phyloP scores from a whole-genome alignment of 1,139 yeast species.

The Yamadazyma diospyri region DNA sequence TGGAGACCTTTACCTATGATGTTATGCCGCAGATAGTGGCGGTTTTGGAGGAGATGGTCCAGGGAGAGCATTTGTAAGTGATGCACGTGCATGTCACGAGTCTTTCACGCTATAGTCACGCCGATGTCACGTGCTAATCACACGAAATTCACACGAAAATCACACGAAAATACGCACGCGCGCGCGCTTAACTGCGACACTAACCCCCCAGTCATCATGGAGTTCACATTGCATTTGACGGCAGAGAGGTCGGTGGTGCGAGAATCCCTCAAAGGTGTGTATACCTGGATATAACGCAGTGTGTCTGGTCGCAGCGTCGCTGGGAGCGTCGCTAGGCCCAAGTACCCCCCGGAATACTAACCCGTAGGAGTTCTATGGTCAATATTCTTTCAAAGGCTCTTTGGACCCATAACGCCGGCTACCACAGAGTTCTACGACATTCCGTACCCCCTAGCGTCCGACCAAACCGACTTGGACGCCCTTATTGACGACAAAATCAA shows the following conservation, averaged over 20 bases:
- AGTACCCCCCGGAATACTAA: no score
- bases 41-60: constrained; percentile 32
- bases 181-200: no score
- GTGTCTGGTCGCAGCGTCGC: no score
- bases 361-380: constrained; percentile 57
- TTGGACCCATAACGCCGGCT: constrained; percentile 62
- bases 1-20: constrained; percentile 25
- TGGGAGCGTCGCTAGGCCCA: no score
- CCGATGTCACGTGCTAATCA: no score
- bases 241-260: constrained; percentile 44
- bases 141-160: no score
- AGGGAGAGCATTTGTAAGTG: constrained; percentile 29
- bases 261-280: constrained; percentile 45
- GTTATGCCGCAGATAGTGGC: constrained; percentile 38
- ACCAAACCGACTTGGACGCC: constrained; percentile 42
- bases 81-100: constrained; percentile 23
- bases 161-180: no score
- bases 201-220: constrained; percentile 30
- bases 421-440: constrained; percentile 42
- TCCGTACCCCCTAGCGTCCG: constrained; percentile 43
- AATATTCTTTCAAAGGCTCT: constrained; percentile 65
- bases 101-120: no score
- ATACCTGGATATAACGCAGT: no score
- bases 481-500: constrained; percentile 41
- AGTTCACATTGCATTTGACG: constrained; percentile 33